Base-by-base conservation (phyloP, 371 early-diverging fungal species). In the Mortierella sp. region DNA sequence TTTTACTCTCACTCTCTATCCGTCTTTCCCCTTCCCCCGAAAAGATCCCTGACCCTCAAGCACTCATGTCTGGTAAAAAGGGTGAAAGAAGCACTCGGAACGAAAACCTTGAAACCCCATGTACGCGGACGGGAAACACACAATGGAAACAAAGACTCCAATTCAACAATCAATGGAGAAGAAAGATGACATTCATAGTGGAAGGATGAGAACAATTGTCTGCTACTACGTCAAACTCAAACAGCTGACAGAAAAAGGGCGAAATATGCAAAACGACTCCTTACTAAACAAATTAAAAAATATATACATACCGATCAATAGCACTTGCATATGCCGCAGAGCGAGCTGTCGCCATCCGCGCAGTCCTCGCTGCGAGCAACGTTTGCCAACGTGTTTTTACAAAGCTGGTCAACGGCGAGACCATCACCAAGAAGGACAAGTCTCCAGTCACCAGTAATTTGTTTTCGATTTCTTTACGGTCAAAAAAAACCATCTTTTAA, bases 391-490 rank as follows among this genome's bases (percentile, higher is more conserved):
- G 86, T 4, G 97, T 95, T 4, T 97, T 96, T 75, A 84, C 87
- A 52, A 82, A 86, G 48, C 84, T 96, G 15, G 94, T 93, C 30
- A 83, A 88, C 14, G 88, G 83, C 54, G 92, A 94, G 71, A 89
- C 93, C 6, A 68, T 95, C 54, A 93, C 89, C 50, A 98, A 98
- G 85, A 85, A 86, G 60, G 99, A 98, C 86, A 92, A 92, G 75
- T 94, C 94, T 1, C 99, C 99, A 30, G 99, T 98, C 23, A 98
- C 99, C 19, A 84, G 94, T 91, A 82, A 72, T 37, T 51, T 14
- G 31, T 19, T 41, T 27, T 27, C 6, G 50, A 6, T 53, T 21
- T 43, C n/a, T 26, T 27, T 17, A 17, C 17, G n/a, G 42, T 66
- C 32, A 14, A 59, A 21, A 17, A 17, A 39, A 17, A 2, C 2